Evolutionary conservation across 2,329 filamentous ascomycete species (phyloP), one percentile per base, ranked within the genome.

Genomic region (Hymenoscyphus fructigenus): DNA sequence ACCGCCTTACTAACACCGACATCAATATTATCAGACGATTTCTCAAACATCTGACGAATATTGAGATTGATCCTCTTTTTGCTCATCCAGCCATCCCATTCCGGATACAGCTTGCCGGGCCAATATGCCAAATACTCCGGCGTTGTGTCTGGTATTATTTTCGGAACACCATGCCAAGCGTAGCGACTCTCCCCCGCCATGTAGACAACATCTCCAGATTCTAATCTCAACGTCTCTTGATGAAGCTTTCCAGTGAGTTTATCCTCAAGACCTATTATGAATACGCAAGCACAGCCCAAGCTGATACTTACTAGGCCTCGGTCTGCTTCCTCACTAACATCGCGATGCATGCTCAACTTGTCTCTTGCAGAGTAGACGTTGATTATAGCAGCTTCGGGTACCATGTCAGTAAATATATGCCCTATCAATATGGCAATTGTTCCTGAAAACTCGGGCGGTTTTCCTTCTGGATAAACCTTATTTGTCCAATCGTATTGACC

Each of bases 401-500:
- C 81, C 15, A 93, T 95, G 12, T 87, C 82, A 0, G 92, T 91
- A 70, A 97, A 98, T 0, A 95, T 77, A 0, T 78, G 78, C 63
- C 87, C 82, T 0, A 97, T 79, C 7, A 97, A 84, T 0, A 75
- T 76, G 3, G 87, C 86, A 59, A 96, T 83, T 73, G 97, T 92
- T 1, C 76, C 50, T 0, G 94, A 93, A 71, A 97, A 97, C 0
- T 79, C 73, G 0, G 92, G 92, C 0, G 91, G 88, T 3, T 76
- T 66, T n/a, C 84, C 82, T 10, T 81, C 76, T 0, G 93, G 93
- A 74, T 98, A 98, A 14, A 86, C 80, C 70, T 96, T 93, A 64
- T 87, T 85, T 0, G 93, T 96, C 95, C 94, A 98, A 79, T 98
- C 91, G 77, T 98, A 98, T 76, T 98, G 95, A 0, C 93, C 94